Percentiles rank a stretch among this genome's conserved stretches.
Evolutionary conservation across 2,329 filamentous ascomycete genomes (phyloP).

Genomic region (Penicillium sp.): DNA sequence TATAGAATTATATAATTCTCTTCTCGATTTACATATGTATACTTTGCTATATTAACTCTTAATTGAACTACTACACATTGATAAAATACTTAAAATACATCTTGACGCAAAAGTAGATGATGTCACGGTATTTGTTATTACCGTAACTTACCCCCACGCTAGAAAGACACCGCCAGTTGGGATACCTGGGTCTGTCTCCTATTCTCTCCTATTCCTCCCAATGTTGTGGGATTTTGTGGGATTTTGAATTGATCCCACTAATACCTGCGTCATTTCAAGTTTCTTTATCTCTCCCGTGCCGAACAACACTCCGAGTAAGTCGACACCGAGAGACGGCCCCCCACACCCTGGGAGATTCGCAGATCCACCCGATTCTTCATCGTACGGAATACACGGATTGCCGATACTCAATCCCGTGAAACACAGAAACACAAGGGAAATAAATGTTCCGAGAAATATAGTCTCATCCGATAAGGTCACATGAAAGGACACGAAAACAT

Average conservation of each 20-base stretch:
- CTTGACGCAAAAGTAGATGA: not conserved
- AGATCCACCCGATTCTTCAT: not conserved
- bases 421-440: not conserved
- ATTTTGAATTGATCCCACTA: not conserved
- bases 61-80: not conserved
- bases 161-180: constrained; percentile 1
- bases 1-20: not conserved
- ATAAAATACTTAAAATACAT: not conserved
- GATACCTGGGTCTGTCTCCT: not conserved
- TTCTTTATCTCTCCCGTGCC: not conserved
- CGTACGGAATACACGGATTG: not conserved
- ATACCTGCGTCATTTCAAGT: not conserved
- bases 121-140: constrained; percentile 6
- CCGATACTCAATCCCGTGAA: not conserved
- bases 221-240: not conserved
- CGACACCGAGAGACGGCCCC: not conserved
- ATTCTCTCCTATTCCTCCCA: too few relatives aligned
- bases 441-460: not conserved
- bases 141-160: constrained; percentile 6
- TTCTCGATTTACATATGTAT: not conserved
- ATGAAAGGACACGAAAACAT: not conserved
- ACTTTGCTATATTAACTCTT: not conserved
- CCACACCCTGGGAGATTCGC: not conserved
- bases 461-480: not conserved
- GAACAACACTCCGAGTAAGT: not conserved